Conservation (phyloP, 2,329 filamentous ascomycete genomes). For the Fusarium concolor region DNA sequence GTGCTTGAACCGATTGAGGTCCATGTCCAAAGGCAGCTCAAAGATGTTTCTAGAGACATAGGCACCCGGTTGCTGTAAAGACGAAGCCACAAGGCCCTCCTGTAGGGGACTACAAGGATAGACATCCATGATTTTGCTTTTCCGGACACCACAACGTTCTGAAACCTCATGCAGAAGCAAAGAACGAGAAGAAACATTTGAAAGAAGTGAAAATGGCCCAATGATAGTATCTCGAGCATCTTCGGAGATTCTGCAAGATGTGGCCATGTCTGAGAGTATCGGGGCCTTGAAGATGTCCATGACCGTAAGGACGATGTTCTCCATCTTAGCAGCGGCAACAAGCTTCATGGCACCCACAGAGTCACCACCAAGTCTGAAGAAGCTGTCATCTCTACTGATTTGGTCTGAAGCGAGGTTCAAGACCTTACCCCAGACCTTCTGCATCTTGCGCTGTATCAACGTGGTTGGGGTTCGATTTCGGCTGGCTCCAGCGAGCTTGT, state of each 20-base stretch:
- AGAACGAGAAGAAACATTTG: constrained; percentile 1
- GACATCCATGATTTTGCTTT: constrained; percentile 21
- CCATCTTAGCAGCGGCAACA: constrained; percentile 27
- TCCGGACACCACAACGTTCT: constrained; percentile 16
- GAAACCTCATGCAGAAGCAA: constrained; percentile 21
- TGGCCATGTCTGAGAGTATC: constrained; percentile 25
- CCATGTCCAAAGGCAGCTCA: constrained; percentile 14
- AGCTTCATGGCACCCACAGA: constrained; percentile 46
- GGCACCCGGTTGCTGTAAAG: constrained; percentile 31
- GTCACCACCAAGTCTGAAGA: constrained; percentile 58
- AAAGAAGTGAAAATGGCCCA: constrained; percentile 14
- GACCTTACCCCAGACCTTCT: constrained; percentile 32
- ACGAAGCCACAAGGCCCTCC: constrained; percentile 34
- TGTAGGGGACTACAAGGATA: constrained; percentile 38
- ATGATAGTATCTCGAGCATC: neutral
- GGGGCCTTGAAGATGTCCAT: constrained; percentile 28
- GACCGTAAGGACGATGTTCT: constrained; percentile 29
- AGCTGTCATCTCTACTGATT: constrained; percentile 49
- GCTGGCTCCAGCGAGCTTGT: constrained; percentile 28
- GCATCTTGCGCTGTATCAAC: constrained; percentile 51
- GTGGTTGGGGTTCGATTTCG: constrained; percentile 51
- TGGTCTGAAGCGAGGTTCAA: neutral
- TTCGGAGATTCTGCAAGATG: neutral
- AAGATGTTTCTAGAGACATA: constrained; percentile 41
- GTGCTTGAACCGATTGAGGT: constrained; percentile 20